These are phyloP conservation scores for Kodamaea ohmeri DNA, from an alignment of 1,139 yeast species.

Conservation along the genomic window DNA sequence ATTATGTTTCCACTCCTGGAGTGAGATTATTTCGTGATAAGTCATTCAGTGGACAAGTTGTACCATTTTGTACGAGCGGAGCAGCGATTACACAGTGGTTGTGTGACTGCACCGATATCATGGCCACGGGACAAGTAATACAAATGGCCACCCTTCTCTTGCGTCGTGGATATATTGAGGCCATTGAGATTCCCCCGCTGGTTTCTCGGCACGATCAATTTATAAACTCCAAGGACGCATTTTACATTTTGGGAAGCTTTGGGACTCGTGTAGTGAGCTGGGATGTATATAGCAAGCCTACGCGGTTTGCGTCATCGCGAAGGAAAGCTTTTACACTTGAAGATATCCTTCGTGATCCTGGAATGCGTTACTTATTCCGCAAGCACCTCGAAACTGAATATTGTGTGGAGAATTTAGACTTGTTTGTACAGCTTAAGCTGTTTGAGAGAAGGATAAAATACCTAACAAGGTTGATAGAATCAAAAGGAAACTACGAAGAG, in stretches of 20 bases:
- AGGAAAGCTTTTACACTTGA: constrained; percentile 25
- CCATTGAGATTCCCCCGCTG: constrained; percentile 24
- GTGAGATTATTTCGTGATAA: constrained; percentile 54
- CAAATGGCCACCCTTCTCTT: constrained; percentile 59
- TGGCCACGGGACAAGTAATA: constrained; percentile 57
- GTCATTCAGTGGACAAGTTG: constrained; percentile 25
- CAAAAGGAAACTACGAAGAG: constrained; percentile 12
- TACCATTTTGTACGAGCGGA: constrained; percentile 61
- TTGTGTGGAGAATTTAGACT: constrained; percentile 76
- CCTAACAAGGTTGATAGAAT: constrained; percentile 20
- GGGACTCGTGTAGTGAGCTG: constrained; percentile 26
- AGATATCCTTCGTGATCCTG: constrained; percentile 70
- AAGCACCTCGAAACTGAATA: constrained; percentile 59
- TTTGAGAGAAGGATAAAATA: constrained; percentile 26
- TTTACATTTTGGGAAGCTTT: constrained; percentile 20
- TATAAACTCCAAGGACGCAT: constrained; percentile 18
- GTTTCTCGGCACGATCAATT: constrained; percentile 13
- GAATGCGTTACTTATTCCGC: constrained; percentile 65
- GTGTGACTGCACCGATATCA: constrained; percentile 79
- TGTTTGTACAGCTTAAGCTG: constrained; percentile 56
- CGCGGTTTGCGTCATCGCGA: not conserved
- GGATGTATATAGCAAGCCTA: constrained; percentile 11
- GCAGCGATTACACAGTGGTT: constrained; percentile 85
- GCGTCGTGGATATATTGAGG: constrained; percentile 47
- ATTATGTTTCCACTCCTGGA: constrained; percentile 68